Evolutionary conservation across 148 eudicot genomes (phyloP).

Genomic region (Talinum fruticosum): DNA sequence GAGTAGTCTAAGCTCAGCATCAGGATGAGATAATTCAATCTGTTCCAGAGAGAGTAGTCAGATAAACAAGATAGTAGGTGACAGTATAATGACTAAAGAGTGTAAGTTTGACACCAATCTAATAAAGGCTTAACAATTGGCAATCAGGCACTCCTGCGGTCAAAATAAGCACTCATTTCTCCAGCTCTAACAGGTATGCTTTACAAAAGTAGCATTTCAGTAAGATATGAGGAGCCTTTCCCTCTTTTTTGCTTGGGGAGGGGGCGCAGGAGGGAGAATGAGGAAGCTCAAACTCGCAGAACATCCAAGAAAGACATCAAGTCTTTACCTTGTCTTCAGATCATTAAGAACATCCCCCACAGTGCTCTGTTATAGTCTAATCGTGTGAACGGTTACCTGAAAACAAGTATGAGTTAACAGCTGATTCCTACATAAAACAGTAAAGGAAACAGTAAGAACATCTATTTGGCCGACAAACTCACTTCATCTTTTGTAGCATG

Average conservation of each 20-base stretch:
- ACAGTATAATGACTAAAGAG: not conserved
- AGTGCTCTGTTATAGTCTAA: conserved; percentile 76
- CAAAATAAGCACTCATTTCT: not conserved
- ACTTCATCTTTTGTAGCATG: conserved; percentile 75
- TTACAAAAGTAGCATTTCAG: not conserved
- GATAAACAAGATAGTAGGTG: conserved; percentile 1
- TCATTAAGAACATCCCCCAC: conserved; percentile 79
- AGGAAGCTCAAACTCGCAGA: not conserved
- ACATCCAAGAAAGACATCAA: not conserved
- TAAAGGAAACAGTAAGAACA: not conserved
- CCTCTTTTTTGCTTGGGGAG: not conserved
- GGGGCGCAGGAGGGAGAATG: not conserved
- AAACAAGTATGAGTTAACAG: not conserved
- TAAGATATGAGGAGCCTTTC: not conserved
- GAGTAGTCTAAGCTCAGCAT: conserved; percentile 45
- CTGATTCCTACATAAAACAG: not conserved
- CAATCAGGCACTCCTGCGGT: not conserved
- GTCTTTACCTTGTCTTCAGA: conserved; percentile 55
- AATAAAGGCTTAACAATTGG: not conserved
- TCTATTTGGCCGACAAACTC: not conserved
- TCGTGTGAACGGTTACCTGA: conserved; percentile 57
- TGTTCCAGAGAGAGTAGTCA: conserved; percentile 24
- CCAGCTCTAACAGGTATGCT: not conserved
- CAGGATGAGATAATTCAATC: conserved; percentile 71
- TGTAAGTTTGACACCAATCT: not conserved